A percentile compares a stretch with the other conserved stretches of the same genome.
Conservation (phyloP, 208 protist genomes). For the Trypanosoma mega region DNA sequence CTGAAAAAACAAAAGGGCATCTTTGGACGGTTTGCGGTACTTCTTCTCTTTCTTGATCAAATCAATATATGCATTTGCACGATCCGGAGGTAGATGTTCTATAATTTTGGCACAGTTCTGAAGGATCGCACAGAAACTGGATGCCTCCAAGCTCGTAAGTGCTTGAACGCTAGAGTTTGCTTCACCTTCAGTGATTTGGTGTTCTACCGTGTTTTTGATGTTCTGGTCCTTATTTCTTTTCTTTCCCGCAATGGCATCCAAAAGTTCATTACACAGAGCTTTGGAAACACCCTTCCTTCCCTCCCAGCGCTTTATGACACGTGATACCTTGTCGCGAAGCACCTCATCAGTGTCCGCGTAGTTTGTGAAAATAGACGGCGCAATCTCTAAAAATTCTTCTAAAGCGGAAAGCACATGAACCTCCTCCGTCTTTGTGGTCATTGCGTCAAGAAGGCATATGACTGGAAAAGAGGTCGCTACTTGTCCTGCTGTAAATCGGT, state of each 20-base stretch:
- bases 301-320: slow-evolving; percentile 59
- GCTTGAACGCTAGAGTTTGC: neutral
- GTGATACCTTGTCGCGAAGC: slow-evolving; percentile 55
- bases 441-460: slow-evolving; percentile 70
- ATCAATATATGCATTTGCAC: slow-evolving; percentile 49
- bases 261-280: slow-evolving; percentile 24
- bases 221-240: neutral
- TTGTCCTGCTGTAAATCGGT: slow-evolving; percentile 55
- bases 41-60: slow-evolving; percentile 39
- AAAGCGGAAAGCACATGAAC: slow-evolving; percentile 33
- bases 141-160: slow-evolving; percentile 35
- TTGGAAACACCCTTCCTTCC: slow-evolving; percentile 33
- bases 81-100: slow-evolving; percentile 49
- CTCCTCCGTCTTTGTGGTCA: slow-evolving; percentile 25
- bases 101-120: slow-evolving; percentile 54
- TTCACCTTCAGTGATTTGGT: neutral
- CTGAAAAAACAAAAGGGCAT: slow-evolving; percentile 51
- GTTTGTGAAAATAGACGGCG: slow-evolving; percentile 31
- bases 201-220: neutral
- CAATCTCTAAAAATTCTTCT: slow-evolving; percentile 51
- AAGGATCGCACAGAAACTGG: slow-evolving; percentile 43
- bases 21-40: slow-evolving; percentile 32
- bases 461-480: slow-evolving; percentile 56
- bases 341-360: slow-evolving; percentile 27
- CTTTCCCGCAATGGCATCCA: slow-evolving; percentile 34